A percentile compares a stretch with the other conserved stretches of the same genome.
Evolutionary conservation across 345 rosid genomes (phyloP).

Genomic region (Brassica incana): DNA sequence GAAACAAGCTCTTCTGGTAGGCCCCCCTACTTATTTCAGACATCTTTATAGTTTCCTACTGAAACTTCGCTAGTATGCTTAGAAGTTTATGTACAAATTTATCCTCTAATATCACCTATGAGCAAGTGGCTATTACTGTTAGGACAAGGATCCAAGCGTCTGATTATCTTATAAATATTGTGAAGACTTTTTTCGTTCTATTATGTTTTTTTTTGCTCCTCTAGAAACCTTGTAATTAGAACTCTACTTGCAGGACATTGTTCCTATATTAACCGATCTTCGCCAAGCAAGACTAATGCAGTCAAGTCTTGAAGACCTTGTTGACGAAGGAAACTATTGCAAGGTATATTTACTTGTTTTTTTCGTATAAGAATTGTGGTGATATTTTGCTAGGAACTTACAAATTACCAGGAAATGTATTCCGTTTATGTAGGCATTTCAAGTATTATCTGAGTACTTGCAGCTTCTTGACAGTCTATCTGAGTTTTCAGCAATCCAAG

Average conservation of each 20-base stretch:
- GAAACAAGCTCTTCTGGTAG: slow-evolving; percentile 94
- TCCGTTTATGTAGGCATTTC: slow-evolving; percentile 75
- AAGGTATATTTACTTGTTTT: slow-evolving; percentile 47
- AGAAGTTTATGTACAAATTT: slow-evolving; percentile 1
- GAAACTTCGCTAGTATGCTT: background rate
- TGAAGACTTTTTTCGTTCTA: background rate
- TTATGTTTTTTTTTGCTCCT: slow-evolving; percentile 4
- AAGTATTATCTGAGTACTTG: slow-evolving; percentile 92
- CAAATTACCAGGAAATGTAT: slow-evolving; percentile 22
- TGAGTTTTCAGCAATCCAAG: slow-evolving; percentile 81
- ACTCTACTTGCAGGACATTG: slow-evolving; percentile 64
- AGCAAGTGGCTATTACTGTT: background rate
- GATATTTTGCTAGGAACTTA: slow-evolving; percentile 6
- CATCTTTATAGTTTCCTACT: slow-evolving; percentile 3
- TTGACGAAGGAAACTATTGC: slow-evolving; percentile 88
- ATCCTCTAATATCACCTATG: slow-evolving; percentile 9
- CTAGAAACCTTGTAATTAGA: slow-evolving; percentile 7
- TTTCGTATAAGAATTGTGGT: slow-evolving; percentile 4
- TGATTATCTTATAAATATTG: slow-evolving; percentile 2
- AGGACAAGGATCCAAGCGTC: background rate
- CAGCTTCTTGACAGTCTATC: slow-evolving; percentile 90
- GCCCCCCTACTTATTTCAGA: slow-evolving; percentile 22
- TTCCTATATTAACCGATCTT: slow-evolving; percentile 80
- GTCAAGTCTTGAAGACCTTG: slow-evolving; percentile 78
- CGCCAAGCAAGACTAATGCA: slow-evolving; percentile 80